These are phyloP conservation scores for Tephrocybe sp. DNA, from an alignment of 768 basidiomycete genomes.

Conservation along the genomic window DNA sequence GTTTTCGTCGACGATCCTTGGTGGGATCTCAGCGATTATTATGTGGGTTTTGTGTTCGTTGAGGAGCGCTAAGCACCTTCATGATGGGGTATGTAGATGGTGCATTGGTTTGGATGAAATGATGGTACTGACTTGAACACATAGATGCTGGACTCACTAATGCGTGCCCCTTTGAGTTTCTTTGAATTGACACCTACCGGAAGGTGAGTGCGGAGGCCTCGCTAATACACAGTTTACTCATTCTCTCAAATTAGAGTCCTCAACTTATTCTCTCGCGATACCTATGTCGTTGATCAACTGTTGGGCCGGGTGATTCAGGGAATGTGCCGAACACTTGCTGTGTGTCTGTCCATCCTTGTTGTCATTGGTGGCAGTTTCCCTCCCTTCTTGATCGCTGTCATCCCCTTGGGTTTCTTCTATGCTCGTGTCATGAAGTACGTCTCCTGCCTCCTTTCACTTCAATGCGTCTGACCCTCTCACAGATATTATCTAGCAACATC, in stretches of 20 bases:
- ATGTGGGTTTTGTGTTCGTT: conserved; percentile 81
- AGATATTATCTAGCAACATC: conserved; percentile 89
- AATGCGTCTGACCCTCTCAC: not conserved
- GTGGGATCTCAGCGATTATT: conserved; percentile 56
- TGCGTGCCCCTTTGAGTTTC: conserved; percentile 83
- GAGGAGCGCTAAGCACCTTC: conserved; percentile 70
- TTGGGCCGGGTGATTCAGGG: conserved; percentile 76
- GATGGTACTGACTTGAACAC: not conserved
- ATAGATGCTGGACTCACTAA: conserved; percentile 77
- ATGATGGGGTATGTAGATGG: conserved; percentile 62
- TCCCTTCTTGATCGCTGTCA: conserved; percentile 70
- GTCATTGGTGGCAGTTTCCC: conserved; percentile 87
- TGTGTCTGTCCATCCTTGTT: conserved; percentile 56
- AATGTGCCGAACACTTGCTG: conserved; percentile 63
- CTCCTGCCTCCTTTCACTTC: not conserved
- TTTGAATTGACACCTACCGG: conserved; percentile 90
- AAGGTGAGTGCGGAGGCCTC: conserved; percentile 42
- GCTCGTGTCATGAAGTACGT: conserved; percentile 73
- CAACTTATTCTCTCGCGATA: conserved; percentile 90
- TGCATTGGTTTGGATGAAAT: not conserved
- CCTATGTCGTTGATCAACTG: conserved; percentile 82
- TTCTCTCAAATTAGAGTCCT: conserved; percentile 55
- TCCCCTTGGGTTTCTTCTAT: conserved; percentile 83
- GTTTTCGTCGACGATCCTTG: conserved; percentile 51
- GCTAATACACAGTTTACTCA: not conserved